These are phyloP conservation scores for Phaseolus lunatus DNA, from an alignment of 306 rosid species.

Conservation along the genomic window DNA sequence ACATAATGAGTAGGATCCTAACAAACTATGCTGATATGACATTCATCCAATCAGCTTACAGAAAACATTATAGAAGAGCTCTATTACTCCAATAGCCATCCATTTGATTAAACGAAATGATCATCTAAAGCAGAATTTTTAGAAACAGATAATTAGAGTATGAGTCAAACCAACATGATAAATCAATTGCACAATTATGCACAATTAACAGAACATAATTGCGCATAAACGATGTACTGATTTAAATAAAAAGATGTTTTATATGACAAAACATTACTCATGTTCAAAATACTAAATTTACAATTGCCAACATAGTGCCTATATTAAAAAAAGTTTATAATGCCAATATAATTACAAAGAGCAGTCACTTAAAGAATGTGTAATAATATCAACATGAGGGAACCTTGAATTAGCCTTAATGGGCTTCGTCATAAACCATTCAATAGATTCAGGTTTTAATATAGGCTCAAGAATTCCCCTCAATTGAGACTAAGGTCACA, in stretches of 20 bases:
- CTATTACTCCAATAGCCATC: not conserved
- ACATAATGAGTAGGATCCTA: too few species aligned
- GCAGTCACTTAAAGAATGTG: slow-evolving; percentile 28
- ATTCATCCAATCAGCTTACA: too few species aligned
- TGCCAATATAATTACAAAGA: slow-evolving; percentile 36
- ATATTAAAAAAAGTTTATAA: slow-evolving; percentile 13
- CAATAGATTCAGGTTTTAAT: slow-evolving; percentile 29
- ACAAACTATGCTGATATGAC: too few species aligned
- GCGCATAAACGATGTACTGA: not conserved
- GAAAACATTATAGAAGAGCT: too few species aligned
- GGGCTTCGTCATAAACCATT: slow-evolving; percentile 17
- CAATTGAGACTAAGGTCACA: slow-evolving; percentile 36
- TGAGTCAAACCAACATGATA: slow-evolving; percentile 23
- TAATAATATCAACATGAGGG: slow-evolving; percentile 33
- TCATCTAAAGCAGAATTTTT: slow-evolving; percentile 31
- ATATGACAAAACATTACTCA: not conserved
- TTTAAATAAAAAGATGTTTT: slow-evolving; percentile 18
- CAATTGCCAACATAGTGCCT: slow-evolving; percentile 24
- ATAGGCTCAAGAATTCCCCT: slow-evolving; percentile 34
- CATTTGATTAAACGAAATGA: slow-evolving; percentile 40
- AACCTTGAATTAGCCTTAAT: slow-evolving; percentile 21
- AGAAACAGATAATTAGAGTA: slow-evolving; percentile 10
- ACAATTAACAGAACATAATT: slow-evolving; percentile 32
- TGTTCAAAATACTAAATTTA: slow-evolving; percentile 16
- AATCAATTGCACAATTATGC: slow-evolving; percentile 32